A percentile compares a stretch with the other conserved stretches of the same genome.
These are phyloP conservation scores for Tetracladium marchalianum DNA, from an alignment of 495 filamentous ascomycete species.

Conservation along the genomic window DNA sequence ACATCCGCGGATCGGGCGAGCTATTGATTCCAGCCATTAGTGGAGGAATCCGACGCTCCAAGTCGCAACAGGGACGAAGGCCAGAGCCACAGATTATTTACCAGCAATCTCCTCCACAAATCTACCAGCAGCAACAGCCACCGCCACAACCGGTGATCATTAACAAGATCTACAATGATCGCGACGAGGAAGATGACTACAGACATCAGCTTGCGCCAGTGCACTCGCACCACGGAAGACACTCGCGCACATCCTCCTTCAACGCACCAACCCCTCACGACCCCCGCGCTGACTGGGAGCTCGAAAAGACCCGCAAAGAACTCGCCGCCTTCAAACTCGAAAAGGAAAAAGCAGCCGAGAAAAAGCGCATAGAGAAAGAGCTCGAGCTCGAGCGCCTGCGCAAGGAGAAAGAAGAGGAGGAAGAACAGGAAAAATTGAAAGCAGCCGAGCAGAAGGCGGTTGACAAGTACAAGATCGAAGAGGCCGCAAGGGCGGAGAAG, in stretches of 20 bases:
- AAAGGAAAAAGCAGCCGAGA: conserved; percentile 28
- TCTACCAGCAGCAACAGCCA: conserved; percentile 13
- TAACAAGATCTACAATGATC: conserved; percentile 36
- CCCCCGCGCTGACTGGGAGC: conserved; percentile 31
- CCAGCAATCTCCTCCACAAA: neutral
- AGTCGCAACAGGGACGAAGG: conserved; percentile 9
- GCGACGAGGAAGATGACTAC: conserved; percentile 15
- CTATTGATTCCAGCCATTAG: conserved; percentile 7
- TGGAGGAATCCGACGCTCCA: conserved; percentile 1
- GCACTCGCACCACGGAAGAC: conserved; percentile 13
- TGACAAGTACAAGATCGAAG: conserved; percentile 44
- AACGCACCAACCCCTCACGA: neutral
- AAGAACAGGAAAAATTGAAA: conserved; percentile 47
- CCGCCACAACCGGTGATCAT: conserved; percentile 36
- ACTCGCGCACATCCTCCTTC: neutral
- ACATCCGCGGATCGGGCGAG: too few relatives aligned
- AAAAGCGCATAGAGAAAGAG: conserved; percentile 34
- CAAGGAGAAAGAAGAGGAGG: conserved; percentile 37
- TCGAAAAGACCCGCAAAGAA: conserved; percentile 25
- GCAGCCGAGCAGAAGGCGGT: conserved; percentile 29
- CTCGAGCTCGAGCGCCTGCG: conserved; percentile 30
- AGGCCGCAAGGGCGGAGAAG: conserved; percentile 38
- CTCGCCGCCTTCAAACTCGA: conserved; percentile 27
- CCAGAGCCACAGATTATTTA: neutral
- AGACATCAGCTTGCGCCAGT: conserved; percentile 1